Base-by-base conservation (phyloP, 768 basidiomycete species). In the Leccinum barrowsii region DNA sequence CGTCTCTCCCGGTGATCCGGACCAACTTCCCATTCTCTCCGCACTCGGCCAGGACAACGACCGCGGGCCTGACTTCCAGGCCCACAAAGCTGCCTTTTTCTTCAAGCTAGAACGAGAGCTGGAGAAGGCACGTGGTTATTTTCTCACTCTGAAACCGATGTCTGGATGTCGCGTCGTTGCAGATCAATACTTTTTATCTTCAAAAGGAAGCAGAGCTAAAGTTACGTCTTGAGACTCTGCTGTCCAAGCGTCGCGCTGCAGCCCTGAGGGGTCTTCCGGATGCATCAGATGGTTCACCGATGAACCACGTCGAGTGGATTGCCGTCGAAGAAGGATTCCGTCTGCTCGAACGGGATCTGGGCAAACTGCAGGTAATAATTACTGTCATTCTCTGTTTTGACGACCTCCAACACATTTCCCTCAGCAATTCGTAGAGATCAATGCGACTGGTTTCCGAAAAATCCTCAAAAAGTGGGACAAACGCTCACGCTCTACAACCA, bases 391-490 rank as follows among this genome's bases (percentile, higher is more conserved):
- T 63, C 53, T 57, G 53, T 42, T 52, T 32, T 63, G 54, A 57
- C 46, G 15, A 28, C 26, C 15, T 44, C 63, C 64, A 63, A 67
- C 57, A 63, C 60, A 0, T 28, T 28, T 54, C 42, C 65, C 56
- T 47, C 69, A 95, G 94, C 90, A 94, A 83, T 99, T 95, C 68
- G 86, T 99, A 61, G 97, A 98, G 75, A 90, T 97, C 68, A 99
- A 98, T 70, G 97, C 90, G 6, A 93, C 87, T 10, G 97, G 94
- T 4, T 98, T 98, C 72, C 85, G 95, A 48, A 98, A 98, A 73
- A 98, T 98, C 50, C 75, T 98, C 60, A 98, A 99, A 70, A 99
- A 99, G 72, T 99, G 93, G 82, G 97, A 98, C 75, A 99, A 98
- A 75, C 84, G 93, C 50, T 94, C 94, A 37, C 97, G 87, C 46